Conservation (phyloP, 257 asterid genomes). For the Asclepias syriaca region DNA sequence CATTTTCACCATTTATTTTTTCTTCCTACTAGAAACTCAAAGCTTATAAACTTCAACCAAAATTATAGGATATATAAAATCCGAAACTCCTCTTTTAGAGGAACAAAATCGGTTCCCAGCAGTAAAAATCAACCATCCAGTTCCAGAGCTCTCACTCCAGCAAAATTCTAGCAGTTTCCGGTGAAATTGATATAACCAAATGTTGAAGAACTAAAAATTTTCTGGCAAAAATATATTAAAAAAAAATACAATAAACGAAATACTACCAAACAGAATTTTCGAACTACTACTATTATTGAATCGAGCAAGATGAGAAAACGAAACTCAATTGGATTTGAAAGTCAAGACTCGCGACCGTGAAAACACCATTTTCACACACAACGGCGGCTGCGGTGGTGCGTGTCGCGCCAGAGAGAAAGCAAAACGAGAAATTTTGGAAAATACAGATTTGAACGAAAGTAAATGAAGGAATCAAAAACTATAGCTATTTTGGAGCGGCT, state of each 20-base stretch:
- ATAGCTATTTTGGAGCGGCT: conserved; percentile 15
- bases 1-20: conserved; percentile 27
- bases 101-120: background rate
- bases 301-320: conserved; percentile 25
- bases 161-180: background rate
- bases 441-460: conserved; percentile 19
- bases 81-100: background rate
- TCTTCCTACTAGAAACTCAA: background rate
- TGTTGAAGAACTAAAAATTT: background rate
- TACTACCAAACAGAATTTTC: background rate
- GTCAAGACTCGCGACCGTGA: conserved; percentile 11
- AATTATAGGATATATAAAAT: background rate
- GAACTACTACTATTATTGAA: conserved; percentile 21
- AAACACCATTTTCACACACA: conserved; percentile 23
- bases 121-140: background rate
- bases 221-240: conserved; percentile 3
- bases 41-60: background rate
- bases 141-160: background rate
- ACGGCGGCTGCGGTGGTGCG: conserved; percentile 24
- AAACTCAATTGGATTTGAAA: conserved; percentile 23
- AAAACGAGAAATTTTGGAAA: background rate
- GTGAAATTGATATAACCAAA: background rate
- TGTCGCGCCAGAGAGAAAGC: background rate
- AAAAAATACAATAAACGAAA: conserved; percentile 7
- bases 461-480: conserved; percentile 8